Conservation (phyloP, 148 eudicot genomes). For the Chenopodium suecicum region DNA sequence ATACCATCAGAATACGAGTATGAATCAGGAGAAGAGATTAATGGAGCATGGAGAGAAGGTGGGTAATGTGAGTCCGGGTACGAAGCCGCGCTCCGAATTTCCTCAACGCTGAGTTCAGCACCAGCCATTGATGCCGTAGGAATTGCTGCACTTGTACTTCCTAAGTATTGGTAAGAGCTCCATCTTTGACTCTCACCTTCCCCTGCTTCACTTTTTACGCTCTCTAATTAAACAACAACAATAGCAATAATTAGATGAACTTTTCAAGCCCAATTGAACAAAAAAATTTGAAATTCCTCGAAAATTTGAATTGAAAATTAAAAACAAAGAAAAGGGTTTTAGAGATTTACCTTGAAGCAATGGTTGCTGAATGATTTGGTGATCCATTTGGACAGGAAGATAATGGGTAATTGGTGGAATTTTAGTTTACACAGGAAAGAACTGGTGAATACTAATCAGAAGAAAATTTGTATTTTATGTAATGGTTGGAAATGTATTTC, state of each 20-base stretch:
- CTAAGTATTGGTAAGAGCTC: slow-evolving; percentile 68
- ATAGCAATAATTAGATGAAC: neutral
- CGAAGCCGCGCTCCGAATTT: slow-evolving; percentile 75
- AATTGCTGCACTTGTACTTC: slow-evolving; percentile 54
- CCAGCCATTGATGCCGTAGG: slow-evolving; percentile 49
- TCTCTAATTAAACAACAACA: slow-evolving; percentile 19
- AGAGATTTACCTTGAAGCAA: slow-evolving; percentile 44
- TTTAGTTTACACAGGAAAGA: neutral
- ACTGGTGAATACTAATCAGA: neutral
- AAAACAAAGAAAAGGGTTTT: neutral
- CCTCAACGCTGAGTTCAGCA: slow-evolving; percentile 69
- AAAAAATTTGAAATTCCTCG: neutral
- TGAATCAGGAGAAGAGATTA: slow-evolving; percentile 54
- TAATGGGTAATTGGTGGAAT: neutral
- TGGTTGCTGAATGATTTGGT: slow-evolving; percentile 41
- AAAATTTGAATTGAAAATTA: too few species aligned
- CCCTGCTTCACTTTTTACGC: slow-evolving; percentile 29
- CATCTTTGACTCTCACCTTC: slow-evolving; percentile 36
- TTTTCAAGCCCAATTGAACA: neutral
- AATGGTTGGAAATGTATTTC: neutral
- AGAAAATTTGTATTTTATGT: neutral
- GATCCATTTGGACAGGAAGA: slow-evolving; percentile 27
- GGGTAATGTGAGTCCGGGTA: slow-evolving; percentile 58
- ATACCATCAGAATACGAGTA: slow-evolving; percentile 26
- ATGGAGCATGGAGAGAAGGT: slow-evolving; percentile 75